Evolutionary conservation across 176 grass and related monocot genomes (phyloP).

Genomic region (Elymus sibiricus): DNA sequence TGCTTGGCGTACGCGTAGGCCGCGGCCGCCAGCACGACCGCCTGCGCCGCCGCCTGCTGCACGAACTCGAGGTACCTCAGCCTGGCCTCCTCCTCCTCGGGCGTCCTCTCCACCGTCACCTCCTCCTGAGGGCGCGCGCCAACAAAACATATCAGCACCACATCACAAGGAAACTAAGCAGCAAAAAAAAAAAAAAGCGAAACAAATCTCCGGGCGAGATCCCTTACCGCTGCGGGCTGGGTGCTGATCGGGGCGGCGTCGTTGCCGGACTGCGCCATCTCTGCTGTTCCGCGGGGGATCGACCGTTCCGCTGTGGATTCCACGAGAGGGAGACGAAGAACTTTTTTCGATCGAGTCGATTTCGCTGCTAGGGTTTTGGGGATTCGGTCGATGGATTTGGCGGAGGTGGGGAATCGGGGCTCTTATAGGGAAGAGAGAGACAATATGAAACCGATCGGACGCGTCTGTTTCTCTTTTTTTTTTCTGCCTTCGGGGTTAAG

Average conservation of each 20-base stretch:
- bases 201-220: background rate
- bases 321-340: background rate
- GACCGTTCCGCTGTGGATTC: background rate
- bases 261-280: slow-evolving; percentile 26
- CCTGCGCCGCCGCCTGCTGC: slow-evolving; percentile 67
- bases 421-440: background rate
- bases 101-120: slow-evolving; percentile 43
- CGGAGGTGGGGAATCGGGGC: background rate
- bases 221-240: slow-evolving; percentile 20
- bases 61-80: slow-evolving; percentile 83
- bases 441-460: background rate
- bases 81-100: slow-evolving; percentile 52
- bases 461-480: background rate
- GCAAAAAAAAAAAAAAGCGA: no score
- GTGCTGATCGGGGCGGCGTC: slow-evolving; percentile 22
- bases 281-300: background rate
- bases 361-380: slow-evolving; percentile 4
- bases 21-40: slow-evolving; percentile 49
- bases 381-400: background rate
- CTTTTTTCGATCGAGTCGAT: background rate
- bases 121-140: slow-evolving; percentile 11
- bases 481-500: slow-evolving; percentile 23
- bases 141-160: slow-evolving; percentile 1
- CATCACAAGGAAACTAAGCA: background rate
- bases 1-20: slow-evolving; percentile 72